Percentiles rank a stretch among this genome's conserved stretches.
Evolutionary conservation across 2,329 filamentous ascomycete species (phyloP).

Genomic region (Sclerotinia glacialis): DNA sequence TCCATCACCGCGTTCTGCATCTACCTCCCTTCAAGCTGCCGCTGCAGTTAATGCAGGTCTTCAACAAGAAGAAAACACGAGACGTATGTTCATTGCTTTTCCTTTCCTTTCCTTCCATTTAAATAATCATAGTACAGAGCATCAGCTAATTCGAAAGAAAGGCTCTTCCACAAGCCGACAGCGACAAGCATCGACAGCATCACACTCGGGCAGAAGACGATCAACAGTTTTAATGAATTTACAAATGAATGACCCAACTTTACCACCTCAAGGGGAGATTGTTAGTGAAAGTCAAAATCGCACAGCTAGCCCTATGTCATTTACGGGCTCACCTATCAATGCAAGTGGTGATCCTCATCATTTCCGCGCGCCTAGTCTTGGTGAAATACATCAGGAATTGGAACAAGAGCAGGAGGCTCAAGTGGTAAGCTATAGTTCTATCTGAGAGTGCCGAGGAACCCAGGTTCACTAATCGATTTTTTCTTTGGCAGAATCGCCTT

Average conservation of each 20-base stretch:
- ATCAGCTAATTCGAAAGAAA: conserved; percentile 24
- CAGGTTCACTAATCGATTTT: background rate
- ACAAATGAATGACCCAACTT: conserved; percentile 66
- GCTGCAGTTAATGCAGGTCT: conserved; percentile 76
- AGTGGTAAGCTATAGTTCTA: conserved; percentile 52
- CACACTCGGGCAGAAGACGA: conserved; percentile 56
- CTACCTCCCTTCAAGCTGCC: conserved; percentile 70
- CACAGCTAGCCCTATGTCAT: conserved; percentile 46
- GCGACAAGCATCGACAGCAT: conserved; percentile 42
- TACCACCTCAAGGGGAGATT: conserved; percentile 70
- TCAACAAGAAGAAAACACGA: conserved; percentile 58
- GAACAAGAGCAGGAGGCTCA: conserved; percentile 78
- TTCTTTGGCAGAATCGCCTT: conserved; percentile 61
- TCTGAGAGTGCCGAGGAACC: background rate
- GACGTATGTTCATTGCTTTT: conserved; percentile 45
- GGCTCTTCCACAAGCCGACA: conserved; percentile 48
- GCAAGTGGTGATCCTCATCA: conserved; percentile 55
- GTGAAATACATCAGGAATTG: conserved; percentile 74
- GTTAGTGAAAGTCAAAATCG: conserved; percentile 47
- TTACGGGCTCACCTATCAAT: conserved; percentile 48
- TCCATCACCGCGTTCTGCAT: conserved; percentile 61
- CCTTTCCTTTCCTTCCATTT: too few species aligned
- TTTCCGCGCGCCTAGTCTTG: conserved; percentile 66
- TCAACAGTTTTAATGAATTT: conserved; percentile 71
- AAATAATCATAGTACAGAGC: background rate